phyloP scores from a whole-genome alignment of 2,329 filamentous ascomycete genomes.

The Neofusicoccum laricinum region DNA sequence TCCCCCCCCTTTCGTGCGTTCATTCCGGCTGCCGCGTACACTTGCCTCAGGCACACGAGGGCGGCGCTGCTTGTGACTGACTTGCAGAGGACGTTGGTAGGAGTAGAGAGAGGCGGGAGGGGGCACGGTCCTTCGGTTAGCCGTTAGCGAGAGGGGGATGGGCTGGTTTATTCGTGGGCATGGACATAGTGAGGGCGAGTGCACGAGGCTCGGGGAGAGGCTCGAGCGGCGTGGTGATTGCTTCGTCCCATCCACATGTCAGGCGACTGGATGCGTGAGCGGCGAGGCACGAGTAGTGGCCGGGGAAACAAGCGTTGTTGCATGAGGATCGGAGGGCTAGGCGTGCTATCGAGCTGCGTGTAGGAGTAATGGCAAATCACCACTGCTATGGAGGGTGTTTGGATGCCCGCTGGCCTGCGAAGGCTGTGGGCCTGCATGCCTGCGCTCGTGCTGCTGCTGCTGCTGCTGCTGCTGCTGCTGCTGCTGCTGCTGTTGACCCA shows the following conservation, averaged over 20 bases:
- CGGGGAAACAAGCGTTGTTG: neutral
- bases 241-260: no score
- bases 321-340: neutral
- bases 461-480: neutral
- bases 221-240: neutral
- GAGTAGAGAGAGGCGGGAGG: neutral
- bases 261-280: neutral
- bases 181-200: neutral
- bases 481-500: no score
- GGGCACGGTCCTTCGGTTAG: neutral
- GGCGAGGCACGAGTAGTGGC: no score
- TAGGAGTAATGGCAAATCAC: neutral
- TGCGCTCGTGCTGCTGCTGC: neutral
- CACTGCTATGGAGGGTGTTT: neutral
- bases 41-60: no score
- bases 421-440: neutral
- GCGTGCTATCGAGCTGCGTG: neutral
- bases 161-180: neutral
- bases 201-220: neutral
- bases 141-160: neutral
- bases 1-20: no score
- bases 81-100: neutral
- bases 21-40: no score
- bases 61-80: no score
- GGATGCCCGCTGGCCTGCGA: neutral